Base-by-base conservation (phyloP, 306 rosid genomes). In the Leucaena leucocephala region DNA sequence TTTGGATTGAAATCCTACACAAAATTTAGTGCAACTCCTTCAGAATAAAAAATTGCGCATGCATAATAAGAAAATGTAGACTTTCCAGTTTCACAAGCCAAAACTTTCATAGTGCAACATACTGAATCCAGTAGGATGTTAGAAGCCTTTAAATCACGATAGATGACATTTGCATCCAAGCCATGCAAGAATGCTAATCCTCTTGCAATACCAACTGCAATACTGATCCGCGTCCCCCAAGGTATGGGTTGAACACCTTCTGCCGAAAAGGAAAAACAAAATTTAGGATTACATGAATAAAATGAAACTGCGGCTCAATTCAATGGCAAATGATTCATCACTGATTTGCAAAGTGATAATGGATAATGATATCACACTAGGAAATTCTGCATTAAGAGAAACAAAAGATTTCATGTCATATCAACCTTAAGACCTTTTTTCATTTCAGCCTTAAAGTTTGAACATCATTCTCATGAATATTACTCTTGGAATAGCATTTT, bases 61-160 rank as follows among this genome's bases (percentile, higher is more conserved):
- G 2, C 73, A 71, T 54, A 48, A 71, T 54, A 48, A 79, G 42
- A 66, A 39, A 10, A 68, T 72, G 14, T 45, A 74, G 62, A 52
- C 27, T 44, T 74, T 45, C 65, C 33, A 58, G 15, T 57, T 48
- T 46, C 16, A 62, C 68, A 72, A 64, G 19, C 44, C 39, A 76
- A 76, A 74, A 72, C 27, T 67, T 82, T 57, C 9, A 63, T 8
- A 19, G 49, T 58, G 54, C 80, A 36, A 46, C 89, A 49, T 88
- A 95, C 98, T 2, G 97, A 91, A 86, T 92, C 97, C 46, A 95
- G 97, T 36, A 95, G 90, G 82, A 95, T 76, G 84, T 95, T 95
- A 27, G 98, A 87, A 68, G 97, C 98, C 90, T 95, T 95, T 66
- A 95, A 82, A 86, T 95, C 98, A 6, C 98, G 97, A 42, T 86